These are phyloP conservation scores for Aspergillus fischeri DNA, from an alignment of 2,329 filamentous ascomycete genomes.

Conservation along the genomic window DNA sequence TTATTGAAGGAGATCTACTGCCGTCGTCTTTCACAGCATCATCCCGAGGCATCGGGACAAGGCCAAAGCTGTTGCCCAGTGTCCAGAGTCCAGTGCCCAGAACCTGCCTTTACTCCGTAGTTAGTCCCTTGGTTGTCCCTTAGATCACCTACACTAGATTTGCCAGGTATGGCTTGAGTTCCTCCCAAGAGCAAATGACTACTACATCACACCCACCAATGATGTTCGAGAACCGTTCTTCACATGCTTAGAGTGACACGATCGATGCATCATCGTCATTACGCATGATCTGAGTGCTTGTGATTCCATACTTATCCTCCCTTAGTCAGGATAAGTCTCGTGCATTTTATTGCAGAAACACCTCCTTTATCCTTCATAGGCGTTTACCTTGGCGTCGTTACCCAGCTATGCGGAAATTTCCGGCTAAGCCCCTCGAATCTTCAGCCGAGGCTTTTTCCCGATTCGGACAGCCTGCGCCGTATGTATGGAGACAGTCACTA, in stretches of 20 bases:
- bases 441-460: conserved; percentile 9
- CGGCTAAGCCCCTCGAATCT: conserved; percentile 7
- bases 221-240: background rate
- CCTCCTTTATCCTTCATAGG: background rate
- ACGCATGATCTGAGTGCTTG: background rate
- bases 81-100: too few relatives aligned
- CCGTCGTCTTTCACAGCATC: background rate
- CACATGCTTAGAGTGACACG: background rate
- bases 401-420: conserved; percentile 4
- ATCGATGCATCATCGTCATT: background rate
- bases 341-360: background rate
- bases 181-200: background rate
- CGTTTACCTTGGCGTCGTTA: background rate
- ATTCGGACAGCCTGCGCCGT: background rate
- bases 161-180: background rate
- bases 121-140: background rate
- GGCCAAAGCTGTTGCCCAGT: background rate
- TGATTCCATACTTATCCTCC: background rate
- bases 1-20: background rate
- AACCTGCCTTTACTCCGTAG: background rate
- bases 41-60: conserved; percentile 3
- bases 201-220: background rate
- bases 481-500: background rate
- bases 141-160: background rate
- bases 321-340: background rate